Evolutionary conservation across 768 basidiomycete genomes (phyloP).

Genomic region (Hortiboletus flavorubellus): DNA sequence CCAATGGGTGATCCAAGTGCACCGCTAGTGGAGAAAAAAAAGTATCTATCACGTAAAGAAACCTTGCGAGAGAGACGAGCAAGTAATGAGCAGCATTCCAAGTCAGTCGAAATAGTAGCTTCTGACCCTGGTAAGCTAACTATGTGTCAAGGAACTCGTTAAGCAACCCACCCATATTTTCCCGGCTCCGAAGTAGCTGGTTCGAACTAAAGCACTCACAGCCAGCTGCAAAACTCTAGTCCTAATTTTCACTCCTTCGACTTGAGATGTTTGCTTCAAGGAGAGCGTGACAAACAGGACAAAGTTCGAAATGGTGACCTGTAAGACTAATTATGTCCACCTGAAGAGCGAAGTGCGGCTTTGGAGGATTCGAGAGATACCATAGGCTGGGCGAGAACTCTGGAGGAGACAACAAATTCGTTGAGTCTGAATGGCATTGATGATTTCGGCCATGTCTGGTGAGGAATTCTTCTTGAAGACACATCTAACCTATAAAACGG

Average conservation of each 20-base stretch:
- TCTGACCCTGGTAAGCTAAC: too few species aligned
- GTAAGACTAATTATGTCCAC: too few species aligned
- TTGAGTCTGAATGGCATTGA: constrained; percentile 64
- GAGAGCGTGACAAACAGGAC: too few species aligned
- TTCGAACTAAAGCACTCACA: too few species aligned
- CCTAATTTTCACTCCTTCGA: too few species aligned
- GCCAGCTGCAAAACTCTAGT: too few species aligned
- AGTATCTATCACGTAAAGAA: constrained; percentile 36
- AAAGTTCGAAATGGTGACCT: too few species aligned
- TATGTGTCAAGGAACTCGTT: too few species aligned
- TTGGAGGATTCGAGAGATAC: constrained; percentile 46
- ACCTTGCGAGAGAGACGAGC: not conserved
- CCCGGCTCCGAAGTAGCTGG: too few species aligned
- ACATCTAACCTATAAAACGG: constrained; percentile 55
- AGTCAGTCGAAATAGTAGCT: too few species aligned
- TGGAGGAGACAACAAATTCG: constrained; percentile 54
- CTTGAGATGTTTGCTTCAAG: too few species aligned
- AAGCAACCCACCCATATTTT: too few species aligned
- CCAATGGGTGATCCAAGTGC: constrained; percentile 74
- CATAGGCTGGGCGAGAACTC: constrained; percentile 65
- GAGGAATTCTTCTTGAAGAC: constrained; percentile 59
- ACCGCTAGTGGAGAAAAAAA: constrained; percentile 60
- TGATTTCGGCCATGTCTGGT: constrained; percentile 61
- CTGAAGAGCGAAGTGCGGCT: constrained; percentile 19
- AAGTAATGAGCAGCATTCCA: not conserved